phyloP scores from a whole-genome alignment of 176 grass and related monocot species.

The Carex myosuroides region DNA sequence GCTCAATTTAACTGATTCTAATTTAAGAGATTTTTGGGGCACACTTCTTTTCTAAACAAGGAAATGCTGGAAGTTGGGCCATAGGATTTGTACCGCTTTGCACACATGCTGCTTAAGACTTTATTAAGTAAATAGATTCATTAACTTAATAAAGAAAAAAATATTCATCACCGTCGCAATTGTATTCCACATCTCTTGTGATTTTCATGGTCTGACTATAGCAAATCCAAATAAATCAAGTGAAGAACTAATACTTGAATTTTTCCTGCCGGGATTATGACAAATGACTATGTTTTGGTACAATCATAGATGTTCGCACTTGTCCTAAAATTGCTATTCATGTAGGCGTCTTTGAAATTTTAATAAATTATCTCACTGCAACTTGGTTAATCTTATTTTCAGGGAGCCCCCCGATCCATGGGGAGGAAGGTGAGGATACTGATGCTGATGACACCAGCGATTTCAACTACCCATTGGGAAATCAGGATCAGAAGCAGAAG shows the following conservation, averaged over 20 bases:
- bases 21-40: background rate
- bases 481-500: constrained; percentile 74
- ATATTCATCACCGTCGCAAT: background rate
- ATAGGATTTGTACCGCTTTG: background rate
- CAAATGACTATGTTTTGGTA: background rate
- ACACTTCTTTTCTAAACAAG: constrained; percentile 6
- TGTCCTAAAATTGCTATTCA: background rate
- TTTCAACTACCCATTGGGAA: constrained; percentile 55
- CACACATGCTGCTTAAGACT: background rate
- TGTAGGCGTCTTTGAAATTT: background rate
- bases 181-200: background rate
- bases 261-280: background rate
- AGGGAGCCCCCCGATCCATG: constrained; percentile 66
- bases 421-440: constrained; percentile 60
- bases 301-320: background rate
- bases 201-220: background rate
- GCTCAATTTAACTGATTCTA: background rate
- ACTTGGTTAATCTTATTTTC: constrained; percentile 12
- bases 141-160: constrained; percentile 2
- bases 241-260: background rate
- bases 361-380: background rate
- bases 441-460: constrained; percentile 75
- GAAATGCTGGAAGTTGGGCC: too few relatives aligned
- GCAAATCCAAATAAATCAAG: background rate
- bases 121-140: background rate